Percentiles rank a stretch among this genome's conserved stretches.
These are phyloP conservation scores for Pseudozyma hubeiensis DNA, from an alignment of 1,284 basidiomycete genomes.

Conservation along the genomic window DNA sequence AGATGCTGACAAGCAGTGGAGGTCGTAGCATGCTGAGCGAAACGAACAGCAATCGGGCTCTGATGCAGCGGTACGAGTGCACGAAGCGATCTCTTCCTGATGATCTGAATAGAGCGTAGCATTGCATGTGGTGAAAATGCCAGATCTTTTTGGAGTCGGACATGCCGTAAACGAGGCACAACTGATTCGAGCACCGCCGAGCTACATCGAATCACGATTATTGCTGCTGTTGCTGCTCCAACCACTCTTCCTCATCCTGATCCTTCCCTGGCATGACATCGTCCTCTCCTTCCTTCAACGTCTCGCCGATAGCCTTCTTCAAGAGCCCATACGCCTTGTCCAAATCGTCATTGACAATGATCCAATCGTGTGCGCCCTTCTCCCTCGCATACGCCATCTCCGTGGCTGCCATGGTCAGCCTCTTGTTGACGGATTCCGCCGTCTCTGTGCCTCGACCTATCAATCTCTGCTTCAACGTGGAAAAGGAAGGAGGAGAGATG, in stretches of 20 bases:
- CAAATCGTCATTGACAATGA: constrained; percentile 92
- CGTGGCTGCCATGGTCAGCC: constrained; percentile 81
- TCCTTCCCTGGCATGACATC: constrained; percentile 55
- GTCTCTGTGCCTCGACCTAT: constrained; percentile 86
- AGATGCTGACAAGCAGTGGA: constrained; percentile 50
- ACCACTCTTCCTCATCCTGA: constrained; percentile 48
- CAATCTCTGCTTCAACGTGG: constrained; percentile 73
- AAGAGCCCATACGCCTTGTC: constrained; percentile 80
- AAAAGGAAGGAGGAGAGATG: constrained; percentile 86
- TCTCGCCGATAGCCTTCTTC: constrained; percentile 49
- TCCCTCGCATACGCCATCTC: constrained; percentile 87
- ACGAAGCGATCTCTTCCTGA: too few relatives aligned
- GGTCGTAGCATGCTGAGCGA: neutral
- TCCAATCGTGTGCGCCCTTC: constrained; percentile 80
- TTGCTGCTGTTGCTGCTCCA: constrained; percentile 13
- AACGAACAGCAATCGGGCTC: too few relatives aligned
- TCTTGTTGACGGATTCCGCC: constrained; percentile 78
- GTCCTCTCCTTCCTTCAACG: constrained; percentile 37
- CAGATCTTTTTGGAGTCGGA: neutral
- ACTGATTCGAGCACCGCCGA: too few relatives aligned
- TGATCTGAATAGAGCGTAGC: neutral
- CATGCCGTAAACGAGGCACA: neutral
- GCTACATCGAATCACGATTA: neutral
- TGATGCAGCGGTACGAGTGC: too few relatives aligned
- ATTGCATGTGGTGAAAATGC: neutral